These are phyloP conservation scores for Paratrimastix pyriformis DNA, from an alignment of 78 protist species.

Conservation along the genomic window DNA sequence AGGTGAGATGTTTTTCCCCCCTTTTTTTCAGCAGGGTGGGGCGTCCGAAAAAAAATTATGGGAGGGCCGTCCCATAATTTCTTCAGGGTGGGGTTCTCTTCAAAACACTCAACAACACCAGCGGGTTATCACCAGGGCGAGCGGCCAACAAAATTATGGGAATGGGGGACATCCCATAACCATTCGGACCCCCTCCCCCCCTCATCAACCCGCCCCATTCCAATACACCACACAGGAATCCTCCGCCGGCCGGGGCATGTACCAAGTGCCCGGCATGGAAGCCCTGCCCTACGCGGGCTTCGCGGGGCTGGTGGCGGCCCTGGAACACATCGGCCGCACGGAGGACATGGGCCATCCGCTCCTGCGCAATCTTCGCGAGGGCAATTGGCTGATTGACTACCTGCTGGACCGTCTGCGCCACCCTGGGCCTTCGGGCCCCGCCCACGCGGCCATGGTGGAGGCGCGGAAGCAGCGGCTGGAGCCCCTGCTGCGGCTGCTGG, in stretches of 20 bases:
- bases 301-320: not conserved
- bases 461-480: not conserved
- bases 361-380: conserved; percentile 52
- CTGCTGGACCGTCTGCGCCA: conserved; percentile 25
- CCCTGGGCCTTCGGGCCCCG: not conserved
- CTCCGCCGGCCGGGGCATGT: not conserved
- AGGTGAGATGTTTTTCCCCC: too few relatives aligned
- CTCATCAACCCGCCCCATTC: too few relatives aligned
- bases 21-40: too few relatives aligned
- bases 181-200: too few relatives aligned
- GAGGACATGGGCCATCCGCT: conserved; percentile 67
- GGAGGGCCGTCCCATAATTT: too few relatives aligned
- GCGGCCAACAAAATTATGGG: too few relatives aligned
- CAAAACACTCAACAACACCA: too few relatives aligned
- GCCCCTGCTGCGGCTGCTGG: not conserved
- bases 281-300: not conserved
- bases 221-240: too few relatives aligned
- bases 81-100: too few relatives aligned
- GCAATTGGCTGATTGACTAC: conserved; percentile 66
- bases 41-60: too few relatives aligned
- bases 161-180: too few relatives aligned
- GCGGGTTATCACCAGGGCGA: too few relatives aligned
- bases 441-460: not conserved
- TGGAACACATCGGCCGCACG: not conserved
- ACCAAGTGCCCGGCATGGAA: not conserved